Conservation (phyloP, 1,284 basidiomycete species). For the Irpex sp. region DNA sequence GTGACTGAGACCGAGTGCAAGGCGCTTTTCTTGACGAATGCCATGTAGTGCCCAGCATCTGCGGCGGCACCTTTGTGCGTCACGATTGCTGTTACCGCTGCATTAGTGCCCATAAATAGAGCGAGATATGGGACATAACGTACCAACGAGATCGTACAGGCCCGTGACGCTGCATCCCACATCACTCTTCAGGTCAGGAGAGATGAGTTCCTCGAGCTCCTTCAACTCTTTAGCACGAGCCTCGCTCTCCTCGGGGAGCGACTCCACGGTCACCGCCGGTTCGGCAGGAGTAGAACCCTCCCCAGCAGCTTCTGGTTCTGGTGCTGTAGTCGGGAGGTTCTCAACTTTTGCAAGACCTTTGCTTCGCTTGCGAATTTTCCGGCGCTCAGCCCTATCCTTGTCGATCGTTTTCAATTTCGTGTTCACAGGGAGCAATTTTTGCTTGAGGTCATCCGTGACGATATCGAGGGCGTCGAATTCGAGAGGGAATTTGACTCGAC, state of each 20-base stretch:
- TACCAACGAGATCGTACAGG: constrained; percentile 83
- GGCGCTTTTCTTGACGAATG: constrained; percentile 78
- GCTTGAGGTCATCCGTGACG: constrained; percentile 75
- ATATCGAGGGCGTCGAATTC: constrained; percentile 88
- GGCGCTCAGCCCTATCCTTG: constrained; percentile 81
- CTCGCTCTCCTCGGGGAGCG: constrained; percentile 59
- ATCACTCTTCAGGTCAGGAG: constrained; percentile 64
- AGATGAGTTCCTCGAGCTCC: constrained; percentile 63
- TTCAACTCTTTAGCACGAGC: constrained; percentile 59
- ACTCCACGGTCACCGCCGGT: constrained; percentile 22
- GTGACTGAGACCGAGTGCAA: constrained; percentile 38
- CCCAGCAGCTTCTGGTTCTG: constrained; percentile 23
- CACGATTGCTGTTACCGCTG: constrained; percentile 67
- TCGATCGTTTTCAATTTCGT: constrained; percentile 75
- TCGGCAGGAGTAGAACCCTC: constrained; percentile 21
- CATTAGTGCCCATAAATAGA: background rate
- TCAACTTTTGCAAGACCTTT: constrained; percentile 34
- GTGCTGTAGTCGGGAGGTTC: constrained; percentile 21
- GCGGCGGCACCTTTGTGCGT: constrained; percentile 97
- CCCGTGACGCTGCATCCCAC: constrained; percentile 72
- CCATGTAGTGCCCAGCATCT: constrained; percentile 93
- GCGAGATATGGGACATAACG: constrained; percentile 24
- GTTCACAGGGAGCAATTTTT: constrained; percentile 69
- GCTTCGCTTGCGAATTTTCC: constrained; percentile 77
- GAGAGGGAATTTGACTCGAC: constrained; percentile 91